A percentile compares a stretch with the other conserved stretches of the same genome.
Evolutionary conservation across 23 red algal species (phyloP).

Genomic region (Cyanidioschyzon merolae): DNA sequence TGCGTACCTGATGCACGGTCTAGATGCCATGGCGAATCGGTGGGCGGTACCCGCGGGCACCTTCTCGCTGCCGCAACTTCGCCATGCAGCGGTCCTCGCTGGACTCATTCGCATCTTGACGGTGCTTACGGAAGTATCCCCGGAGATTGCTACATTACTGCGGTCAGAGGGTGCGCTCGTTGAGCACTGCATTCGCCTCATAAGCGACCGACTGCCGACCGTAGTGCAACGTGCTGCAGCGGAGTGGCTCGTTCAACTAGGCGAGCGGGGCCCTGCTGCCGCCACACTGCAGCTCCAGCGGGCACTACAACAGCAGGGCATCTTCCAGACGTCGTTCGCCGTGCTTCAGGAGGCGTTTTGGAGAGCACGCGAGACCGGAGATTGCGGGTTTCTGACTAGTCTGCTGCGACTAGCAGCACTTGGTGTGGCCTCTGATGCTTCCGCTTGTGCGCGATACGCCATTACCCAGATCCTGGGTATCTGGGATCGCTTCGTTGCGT

Average conservation of each 20-base stretch:
- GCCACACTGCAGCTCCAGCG: background rate
- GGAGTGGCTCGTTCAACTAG: constrained; percentile 1
- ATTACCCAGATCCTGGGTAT: background rate
- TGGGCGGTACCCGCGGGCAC: background rate
- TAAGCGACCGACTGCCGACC: background rate
- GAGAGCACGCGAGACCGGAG: background rate
- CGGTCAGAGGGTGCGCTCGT: background rate
- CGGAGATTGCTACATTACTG: background rate
- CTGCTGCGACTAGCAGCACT: background rate
- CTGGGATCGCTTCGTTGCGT: background rate
- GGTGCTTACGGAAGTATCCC: background rate
- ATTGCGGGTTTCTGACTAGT: background rate
- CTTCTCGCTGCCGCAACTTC: background rate
- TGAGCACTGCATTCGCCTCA: background rate
- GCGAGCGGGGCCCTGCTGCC: background rate
- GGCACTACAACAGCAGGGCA: background rate
- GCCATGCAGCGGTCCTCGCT: background rate
- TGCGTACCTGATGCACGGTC: background rate
- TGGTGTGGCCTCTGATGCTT: background rate
- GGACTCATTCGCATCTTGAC: background rate
- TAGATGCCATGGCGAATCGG: background rate
- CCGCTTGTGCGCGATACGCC: background rate
- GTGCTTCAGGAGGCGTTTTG: background rate
- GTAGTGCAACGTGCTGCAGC: background rate
- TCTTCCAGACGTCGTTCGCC: background rate